Evolutionary conservation across 768 basidiomycete genomes (phyloP).

Genomic region (Suillus brevipes): DNA sequence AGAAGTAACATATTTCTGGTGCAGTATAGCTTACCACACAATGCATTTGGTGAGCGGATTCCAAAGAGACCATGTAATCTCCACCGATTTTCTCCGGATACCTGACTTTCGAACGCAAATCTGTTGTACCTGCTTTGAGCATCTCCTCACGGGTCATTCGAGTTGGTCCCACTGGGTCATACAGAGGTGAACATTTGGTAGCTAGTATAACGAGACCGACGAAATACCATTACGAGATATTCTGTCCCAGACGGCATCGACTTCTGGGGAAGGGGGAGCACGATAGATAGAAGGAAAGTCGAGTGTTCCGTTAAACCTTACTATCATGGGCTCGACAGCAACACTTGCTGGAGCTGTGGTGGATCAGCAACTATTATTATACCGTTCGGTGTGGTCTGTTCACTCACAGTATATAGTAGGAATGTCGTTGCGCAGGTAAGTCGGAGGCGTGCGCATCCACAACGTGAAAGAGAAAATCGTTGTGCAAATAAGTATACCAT

Average conservation of each 20-base stretch:
- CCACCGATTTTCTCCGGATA: conserved; percentile 15
- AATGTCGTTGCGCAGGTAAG: not conserved
- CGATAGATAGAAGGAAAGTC: conserved; percentile 11
- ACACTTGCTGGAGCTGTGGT: conserved; percentile 13
- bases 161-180: not conserved
- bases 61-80: conserved; percentile 12
- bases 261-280: conserved; percentile 7
- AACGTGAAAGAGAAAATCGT: conserved; percentile 9
- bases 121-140: conserved; percentile 8
- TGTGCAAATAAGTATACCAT: not conserved
- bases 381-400: not conserved
- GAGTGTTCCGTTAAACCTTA: conserved; percentile 11
- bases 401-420: conserved; percentile 5
- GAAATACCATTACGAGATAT: too few relatives aligned
- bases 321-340: conserved; percentile 10
- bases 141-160: conserved; percentile 9
- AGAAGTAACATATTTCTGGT: not conserved
- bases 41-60: conserved; percentile 12
- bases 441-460: conserved; percentile 8
- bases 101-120: conserved; percentile 9
- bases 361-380: not conserved
- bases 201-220: too few relatives aligned
- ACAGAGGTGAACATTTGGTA: not conserved
- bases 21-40: conserved; percentile 9
- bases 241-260: too few relatives aligned